Percentiles rank a stretch among this genome's conserved stretches.
phyloP scores from a whole-genome alignment of 345 rosid genomes.

The Combretum micranthum region DNA sequence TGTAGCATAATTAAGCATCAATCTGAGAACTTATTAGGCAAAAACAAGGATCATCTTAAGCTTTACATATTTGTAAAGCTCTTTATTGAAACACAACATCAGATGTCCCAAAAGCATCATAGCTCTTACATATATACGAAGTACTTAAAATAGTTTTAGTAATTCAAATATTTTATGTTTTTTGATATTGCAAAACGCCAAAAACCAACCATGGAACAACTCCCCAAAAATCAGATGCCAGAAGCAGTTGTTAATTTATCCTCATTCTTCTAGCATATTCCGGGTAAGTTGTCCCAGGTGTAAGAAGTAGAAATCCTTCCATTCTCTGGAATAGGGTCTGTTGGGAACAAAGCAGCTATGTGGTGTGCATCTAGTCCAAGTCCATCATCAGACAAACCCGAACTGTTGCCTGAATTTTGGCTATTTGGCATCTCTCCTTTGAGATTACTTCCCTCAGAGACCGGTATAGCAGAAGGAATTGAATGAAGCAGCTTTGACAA shows the following conservation, averaged over 20 bases:
- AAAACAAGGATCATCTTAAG: too few species aligned
- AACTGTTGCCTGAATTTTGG: not conserved
- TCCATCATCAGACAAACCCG: not conserved
- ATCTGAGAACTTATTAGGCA: too few species aligned
- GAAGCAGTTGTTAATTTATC: not conserved
- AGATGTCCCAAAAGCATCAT: too few species aligned
- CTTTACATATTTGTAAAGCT: too few species aligned
- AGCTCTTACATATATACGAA: too few species aligned
- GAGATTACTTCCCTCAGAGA: constrained; percentile 15
- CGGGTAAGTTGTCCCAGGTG: constrained; percentile 45
- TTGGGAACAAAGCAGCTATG: constrained; percentile 22
- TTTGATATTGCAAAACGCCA: not conserved
- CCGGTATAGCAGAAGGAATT: constrained; percentile 17
- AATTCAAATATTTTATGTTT: too few species aligned
- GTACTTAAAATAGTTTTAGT: too few species aligned
- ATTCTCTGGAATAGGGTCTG: constrained; percentile 23
- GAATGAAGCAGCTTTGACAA: constrained; percentile 29
- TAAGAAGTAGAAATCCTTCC: constrained; percentile 21
- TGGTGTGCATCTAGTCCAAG: constrained; percentile 7
- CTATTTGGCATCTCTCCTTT: not conserved
- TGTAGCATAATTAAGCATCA: too few species aligned
- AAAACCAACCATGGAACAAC: not conserved
- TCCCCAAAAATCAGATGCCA: not conserved
- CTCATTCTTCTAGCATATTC: constrained; percentile 29
- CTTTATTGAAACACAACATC: too few species aligned